Evolutionary conservation across 768 basidiomycete species (phyloP).

Genomic region (Leccinum subtestaceum): DNA sequence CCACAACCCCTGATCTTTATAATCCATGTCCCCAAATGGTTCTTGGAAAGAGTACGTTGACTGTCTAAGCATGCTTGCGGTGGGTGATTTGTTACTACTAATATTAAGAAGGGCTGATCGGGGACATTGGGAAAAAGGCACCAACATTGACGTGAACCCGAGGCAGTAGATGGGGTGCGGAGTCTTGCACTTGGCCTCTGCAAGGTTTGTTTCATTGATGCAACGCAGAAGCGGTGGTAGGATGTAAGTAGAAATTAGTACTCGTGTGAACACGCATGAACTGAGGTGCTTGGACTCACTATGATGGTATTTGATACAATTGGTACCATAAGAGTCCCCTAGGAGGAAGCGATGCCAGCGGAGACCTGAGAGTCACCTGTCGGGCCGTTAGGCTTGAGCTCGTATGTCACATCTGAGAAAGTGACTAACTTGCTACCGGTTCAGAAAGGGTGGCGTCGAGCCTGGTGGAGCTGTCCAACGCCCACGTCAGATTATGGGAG

Average conservation of each 20-base stretch:
- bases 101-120: constrained; percentile 4
- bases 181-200: neutral
- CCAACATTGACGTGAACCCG: constrained; percentile 4
- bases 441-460: constrained; percentile 1
- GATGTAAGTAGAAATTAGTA: neutral
- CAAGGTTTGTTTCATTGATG: neutral
- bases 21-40: constrained; percentile 6
- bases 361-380: neutral
- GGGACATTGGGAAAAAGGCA: neutral
- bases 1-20: constrained; percentile 18
- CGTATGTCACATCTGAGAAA: neutral
- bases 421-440: constrained; percentile 11
- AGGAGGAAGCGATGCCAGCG: neutral
- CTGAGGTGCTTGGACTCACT: constrained; percentile 9
- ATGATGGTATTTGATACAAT: neutral
- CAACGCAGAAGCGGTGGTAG: neutral
- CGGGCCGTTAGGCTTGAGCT: neutral
- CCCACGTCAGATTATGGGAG: neutral
- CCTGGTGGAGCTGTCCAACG: neutral
- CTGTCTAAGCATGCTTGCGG: constrained; percentile 16
- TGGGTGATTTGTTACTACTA: neutral
- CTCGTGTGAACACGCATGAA: neutral
- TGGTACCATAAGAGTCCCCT: neutral
- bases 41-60: constrained; percentile 11
- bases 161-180: neutral